Conservation (phyloP, 352 stramenopile genomes). For the Thraustotheca clavata region DNA sequence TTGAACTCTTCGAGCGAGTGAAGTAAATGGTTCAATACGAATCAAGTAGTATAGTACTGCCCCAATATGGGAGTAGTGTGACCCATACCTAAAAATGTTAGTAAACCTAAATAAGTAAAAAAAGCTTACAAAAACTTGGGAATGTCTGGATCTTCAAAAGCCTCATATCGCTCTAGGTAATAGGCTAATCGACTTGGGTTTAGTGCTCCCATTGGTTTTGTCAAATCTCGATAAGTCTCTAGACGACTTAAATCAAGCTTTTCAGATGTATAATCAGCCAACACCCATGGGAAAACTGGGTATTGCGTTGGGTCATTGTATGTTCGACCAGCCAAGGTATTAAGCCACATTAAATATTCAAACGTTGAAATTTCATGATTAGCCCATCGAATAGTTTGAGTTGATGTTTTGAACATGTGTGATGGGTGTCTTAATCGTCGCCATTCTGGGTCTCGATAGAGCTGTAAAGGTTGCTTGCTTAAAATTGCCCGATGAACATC, state of each 20-base stretch:
- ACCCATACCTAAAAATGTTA: conserved; percentile 55
- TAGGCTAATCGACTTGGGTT: conserved; percentile 88
- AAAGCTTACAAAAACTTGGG: conserved; percentile 76
- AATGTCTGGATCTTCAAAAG: conserved; percentile 81
- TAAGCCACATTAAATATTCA: conserved; percentile 90
- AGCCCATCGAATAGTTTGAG: conserved; percentile 59
- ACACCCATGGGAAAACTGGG: conserved; percentile 91
- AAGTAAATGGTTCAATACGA: conserved; percentile 97
- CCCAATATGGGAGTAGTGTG: conserved; percentile 87
- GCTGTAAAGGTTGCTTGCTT: conserved; percentile 37
- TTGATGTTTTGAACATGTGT: conserved; percentile 71
- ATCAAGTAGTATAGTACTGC: conserved; percentile 99
- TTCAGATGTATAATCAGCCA: conserved; percentile 79
- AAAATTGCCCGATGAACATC: conserved; percentile 66
- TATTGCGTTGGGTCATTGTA: conserved; percentile 95
- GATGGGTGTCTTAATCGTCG: conserved; percentile 66
- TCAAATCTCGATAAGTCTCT: conserved; percentile 92
- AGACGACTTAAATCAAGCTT: conserved; percentile 52
- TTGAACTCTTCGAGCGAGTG: conserved; percentile 91
- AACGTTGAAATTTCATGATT: conserved; percentile 95
- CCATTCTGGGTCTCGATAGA: conserved; percentile 65
- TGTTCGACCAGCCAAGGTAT: conserved; percentile 81
- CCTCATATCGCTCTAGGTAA: conserved; percentile 91
- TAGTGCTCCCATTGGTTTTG: conserved; percentile 96
- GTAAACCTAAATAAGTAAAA: not conserved